Percentiles rank a stretch among this genome's conserved stretches.
Evolutionary conservation across 176 grass and related monocot genomes (phyloP).

Genomic region (Ananas comosus): DNA sequence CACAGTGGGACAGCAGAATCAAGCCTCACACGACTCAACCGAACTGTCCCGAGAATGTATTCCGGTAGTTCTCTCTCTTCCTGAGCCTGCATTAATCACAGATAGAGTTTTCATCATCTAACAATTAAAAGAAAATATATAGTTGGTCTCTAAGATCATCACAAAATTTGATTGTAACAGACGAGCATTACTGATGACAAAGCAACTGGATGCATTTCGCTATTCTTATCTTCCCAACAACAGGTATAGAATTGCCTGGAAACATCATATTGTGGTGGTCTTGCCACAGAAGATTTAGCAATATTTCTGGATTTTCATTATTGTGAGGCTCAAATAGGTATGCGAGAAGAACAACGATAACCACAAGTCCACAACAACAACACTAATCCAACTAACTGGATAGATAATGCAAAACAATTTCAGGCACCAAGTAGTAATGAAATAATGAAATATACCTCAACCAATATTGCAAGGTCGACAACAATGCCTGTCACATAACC

Average conservation of each 20-base stretch:
- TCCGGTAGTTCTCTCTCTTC: slow-evolving; percentile 91
- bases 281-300: too few relatives aligned
- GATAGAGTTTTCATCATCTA: neutral
- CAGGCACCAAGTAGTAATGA: neutral
- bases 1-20: slow-evolving; percentile 46
- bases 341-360: too few relatives aligned
- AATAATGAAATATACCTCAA: slow-evolving; percentile 50
- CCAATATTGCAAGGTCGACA: slow-evolving; percentile 90
- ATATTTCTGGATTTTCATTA: too few relatives aligned
- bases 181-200: too few relatives aligned
- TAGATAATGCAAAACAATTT: neutral
- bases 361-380: too few relatives aligned
- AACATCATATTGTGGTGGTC: too few relatives aligned
- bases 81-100: slow-evolving; percentile 54
- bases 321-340: too few relatives aligned
- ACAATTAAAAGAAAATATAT: neutral
- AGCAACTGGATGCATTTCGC: neutral
- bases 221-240: neutral
- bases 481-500: slow-evolving; percentile 93
- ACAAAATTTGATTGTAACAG: too few relatives aligned
- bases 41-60: slow-evolving; percentile 87
- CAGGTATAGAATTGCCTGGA: neutral
- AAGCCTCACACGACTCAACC: slow-evolving; percentile 53
- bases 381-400: too few relatives aligned
- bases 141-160: too few relatives aligned